phyloP scores from a whole-genome alignment of 345 rosid genomes.

The Gossypium stocksii region DNA sequence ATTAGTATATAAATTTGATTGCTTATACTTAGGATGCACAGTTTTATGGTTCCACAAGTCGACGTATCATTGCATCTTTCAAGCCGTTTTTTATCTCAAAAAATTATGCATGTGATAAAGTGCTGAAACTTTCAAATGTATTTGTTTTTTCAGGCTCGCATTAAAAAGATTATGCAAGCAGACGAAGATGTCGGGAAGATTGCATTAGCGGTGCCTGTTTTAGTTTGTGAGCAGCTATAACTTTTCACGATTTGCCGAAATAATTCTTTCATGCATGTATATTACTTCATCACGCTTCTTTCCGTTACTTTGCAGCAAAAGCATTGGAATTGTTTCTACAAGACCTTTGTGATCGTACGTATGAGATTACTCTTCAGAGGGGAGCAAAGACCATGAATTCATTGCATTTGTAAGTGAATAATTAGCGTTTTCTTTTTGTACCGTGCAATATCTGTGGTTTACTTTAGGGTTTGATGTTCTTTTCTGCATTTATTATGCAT shows the following conservation, averaged over 20 bases:
- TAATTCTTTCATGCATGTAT: neutral
- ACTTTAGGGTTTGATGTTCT: neutral
- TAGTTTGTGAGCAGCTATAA: constrained; percentile 75
- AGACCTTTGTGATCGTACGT: constrained; percentile 95
- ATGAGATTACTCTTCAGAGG: constrained; percentile 89
- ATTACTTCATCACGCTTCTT: constrained; percentile 19
- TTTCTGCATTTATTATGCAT: neutral
- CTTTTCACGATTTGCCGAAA: constrained; percentile 4
- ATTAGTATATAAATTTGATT: neutral
- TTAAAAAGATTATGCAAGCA: constrained; percentile 99
- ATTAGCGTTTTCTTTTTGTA: neutral
- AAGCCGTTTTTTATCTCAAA: neutral
- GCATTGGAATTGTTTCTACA: constrained; percentile 97
- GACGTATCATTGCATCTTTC: neutral
- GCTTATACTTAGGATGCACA: neutral
- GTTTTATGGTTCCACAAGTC: neutral
- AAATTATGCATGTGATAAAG: neutral
- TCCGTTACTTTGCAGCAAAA: constrained; percentile 61
- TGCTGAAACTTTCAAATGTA: neutral
- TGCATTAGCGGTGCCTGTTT: constrained; percentile 94
- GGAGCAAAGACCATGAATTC: constrained; percentile 98
- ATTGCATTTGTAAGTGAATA: constrained; percentile 77
- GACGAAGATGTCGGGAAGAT: constrained; percentile 99
- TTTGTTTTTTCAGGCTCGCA: constrained; percentile 67
- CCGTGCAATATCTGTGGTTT: neutral